Evolutionary conservation across 2,329 filamentous ascomycete species (phyloP).

Genomic region (Trichoderma oligosporum): DNA sequence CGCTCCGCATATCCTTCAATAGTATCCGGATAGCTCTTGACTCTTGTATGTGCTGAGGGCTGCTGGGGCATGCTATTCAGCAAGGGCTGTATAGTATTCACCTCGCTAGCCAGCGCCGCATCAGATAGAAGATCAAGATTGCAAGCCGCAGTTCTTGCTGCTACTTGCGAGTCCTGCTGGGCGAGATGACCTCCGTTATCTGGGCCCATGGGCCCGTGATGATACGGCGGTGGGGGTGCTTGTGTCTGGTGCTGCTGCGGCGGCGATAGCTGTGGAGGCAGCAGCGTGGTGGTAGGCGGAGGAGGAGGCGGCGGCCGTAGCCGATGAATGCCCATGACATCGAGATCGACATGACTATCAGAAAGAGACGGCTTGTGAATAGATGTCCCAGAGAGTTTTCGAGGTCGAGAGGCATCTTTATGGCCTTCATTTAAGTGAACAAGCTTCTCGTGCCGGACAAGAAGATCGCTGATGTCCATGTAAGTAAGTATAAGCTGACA

Average conservation of each 20-base stretch:
- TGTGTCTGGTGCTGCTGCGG: constrained; percentile 19
- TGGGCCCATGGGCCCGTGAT: constrained; percentile 38
- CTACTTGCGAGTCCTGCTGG: constrained; percentile 45
- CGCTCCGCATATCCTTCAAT: constrained; percentile 47
- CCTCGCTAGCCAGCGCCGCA: constrained; percentile 56
- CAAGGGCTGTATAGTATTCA: constrained; percentile 50
- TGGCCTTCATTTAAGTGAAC: constrained; percentile 59
- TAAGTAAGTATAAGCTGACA: constrained; percentile 37
- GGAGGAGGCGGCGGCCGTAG: constrained; percentile 25
- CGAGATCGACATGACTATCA: constrained; percentile 45
- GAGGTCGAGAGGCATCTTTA: constrained; percentile 50
- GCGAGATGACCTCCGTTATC: constrained; percentile 36
- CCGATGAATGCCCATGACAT: constrained; percentile 43
- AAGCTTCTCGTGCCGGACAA: constrained; percentile 62
- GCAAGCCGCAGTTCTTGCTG: constrained; percentile 46
- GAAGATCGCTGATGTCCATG: constrained; percentile 62
- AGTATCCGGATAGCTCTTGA: constrained; percentile 49
- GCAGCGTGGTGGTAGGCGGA: constrained; percentile 19
- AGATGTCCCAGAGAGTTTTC: constrained; percentile 48
- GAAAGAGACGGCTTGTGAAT: constrained; percentile 45
- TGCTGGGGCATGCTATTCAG: constrained; percentile 45
- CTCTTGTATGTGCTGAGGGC: constrained; percentile 39
- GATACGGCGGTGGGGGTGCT: constrained; percentile 34
- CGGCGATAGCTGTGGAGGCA: constrained; percentile 13
- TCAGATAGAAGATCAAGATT: constrained; percentile 58